Conservation (phyloP, 805 yeast species). For the Cyberlindnera misumaiensis region DNA sequence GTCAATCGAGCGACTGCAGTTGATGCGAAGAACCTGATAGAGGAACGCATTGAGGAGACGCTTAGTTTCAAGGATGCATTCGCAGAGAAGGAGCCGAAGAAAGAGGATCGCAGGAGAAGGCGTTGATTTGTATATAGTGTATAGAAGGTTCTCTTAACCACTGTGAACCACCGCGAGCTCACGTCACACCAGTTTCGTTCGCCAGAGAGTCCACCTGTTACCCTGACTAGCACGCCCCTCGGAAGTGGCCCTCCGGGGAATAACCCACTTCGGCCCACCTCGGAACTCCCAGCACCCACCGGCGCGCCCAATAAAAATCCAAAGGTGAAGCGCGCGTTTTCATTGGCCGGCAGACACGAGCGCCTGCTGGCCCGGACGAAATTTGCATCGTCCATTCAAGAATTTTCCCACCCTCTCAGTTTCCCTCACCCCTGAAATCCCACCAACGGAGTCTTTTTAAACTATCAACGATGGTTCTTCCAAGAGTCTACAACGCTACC, state of each 20-base stretch:
- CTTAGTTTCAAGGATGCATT: slow-evolving; percentile 13
- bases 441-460: neutral
- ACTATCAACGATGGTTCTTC: slow-evolving; percentile 34
- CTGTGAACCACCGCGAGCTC: too few relatives aligned
- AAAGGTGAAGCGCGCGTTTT: slow-evolving; percentile 2
- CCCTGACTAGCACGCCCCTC: too few relatives aligned
- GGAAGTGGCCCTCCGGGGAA: too few relatives aligned
- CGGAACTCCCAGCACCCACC: too few relatives aligned
- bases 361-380: slow-evolving; percentile 2
- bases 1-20: slow-evolving; percentile 70
- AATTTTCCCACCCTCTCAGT: slow-evolving; percentile 7
- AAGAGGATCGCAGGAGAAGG: too few relatives aligned
- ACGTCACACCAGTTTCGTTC: too few relatives aligned
- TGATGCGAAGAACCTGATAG: slow-evolving; percentile 64
- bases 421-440: neutral
- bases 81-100: neutral
- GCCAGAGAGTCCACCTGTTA: too few relatives aligned
- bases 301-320: slow-evolving; percentile 2
- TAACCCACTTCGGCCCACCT: too few relatives aligned
- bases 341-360: slow-evolving; percentile 6
- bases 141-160: too few relatives aligned
- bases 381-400: slow-evolving; percentile 6
- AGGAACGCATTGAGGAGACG: slow-evolving; percentile 37
- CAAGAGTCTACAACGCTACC: slow-evolving; percentile 54
- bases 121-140: neutral